Percentiles rank a stretch among this genome's conserved stretches.
Conservation (phyloP, 2,329 filamentous ascomycete species). For the Grosmannia serpens region DNA sequence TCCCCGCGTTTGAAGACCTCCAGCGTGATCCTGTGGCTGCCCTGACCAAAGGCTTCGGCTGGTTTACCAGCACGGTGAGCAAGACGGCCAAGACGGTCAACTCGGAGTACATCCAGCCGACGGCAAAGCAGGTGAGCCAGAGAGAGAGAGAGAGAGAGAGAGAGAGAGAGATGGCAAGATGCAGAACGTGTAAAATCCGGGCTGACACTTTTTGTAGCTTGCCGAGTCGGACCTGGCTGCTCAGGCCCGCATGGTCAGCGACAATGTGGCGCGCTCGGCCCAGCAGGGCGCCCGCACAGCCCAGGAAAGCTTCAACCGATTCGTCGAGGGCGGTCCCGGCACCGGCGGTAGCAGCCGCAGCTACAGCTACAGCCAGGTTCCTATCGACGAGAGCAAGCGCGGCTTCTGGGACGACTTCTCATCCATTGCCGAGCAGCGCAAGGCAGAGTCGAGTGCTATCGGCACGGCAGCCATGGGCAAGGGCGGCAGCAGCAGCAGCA, state of each 20-base stretch:
- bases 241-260: slow-evolving; percentile 49
- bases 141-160: not conserved
- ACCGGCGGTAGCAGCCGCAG: slow-evolving; percentile 12
- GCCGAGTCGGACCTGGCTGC: slow-evolving; percentile 69
- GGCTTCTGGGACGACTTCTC: slow-evolving; percentile 93
- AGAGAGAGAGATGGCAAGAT: not conserved
- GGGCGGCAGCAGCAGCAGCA: slow-evolving; percentile 24
- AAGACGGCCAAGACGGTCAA: slow-evolving; percentile 90
- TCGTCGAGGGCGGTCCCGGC: slow-evolving; percentile 62
- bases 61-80: slow-evolving; percentile 78
- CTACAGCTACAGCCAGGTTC: slow-evolving; percentile 23
- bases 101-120: slow-evolving; percentile 83
- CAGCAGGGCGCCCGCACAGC: slow-evolving; percentile 62
- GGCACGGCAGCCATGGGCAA: slow-evolving; percentile 50
- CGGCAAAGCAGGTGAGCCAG: slow-evolving; percentile 68
- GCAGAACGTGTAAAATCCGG: not conserved
- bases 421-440: slow-evolving; percentile 47
- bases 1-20: slow-evolving; percentile 73
- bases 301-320: slow-evolving; percentile 69
- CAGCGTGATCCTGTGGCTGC: slow-evolving; percentile 84
- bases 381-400: slow-evolving; percentile 54
- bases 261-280: slow-evolving; percentile 55
- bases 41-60: slow-evolving; percentile 84
- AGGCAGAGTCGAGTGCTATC: slow-evolving; percentile 34
- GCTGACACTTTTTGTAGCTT: slow-evolving; percentile 37